Evolutionary conservation across 2,329 filamentous ascomycete genomes (phyloP), one percentile per base, ranked within the genome.

Genomic region (Pseudogymnoascus sp.): DNA sequence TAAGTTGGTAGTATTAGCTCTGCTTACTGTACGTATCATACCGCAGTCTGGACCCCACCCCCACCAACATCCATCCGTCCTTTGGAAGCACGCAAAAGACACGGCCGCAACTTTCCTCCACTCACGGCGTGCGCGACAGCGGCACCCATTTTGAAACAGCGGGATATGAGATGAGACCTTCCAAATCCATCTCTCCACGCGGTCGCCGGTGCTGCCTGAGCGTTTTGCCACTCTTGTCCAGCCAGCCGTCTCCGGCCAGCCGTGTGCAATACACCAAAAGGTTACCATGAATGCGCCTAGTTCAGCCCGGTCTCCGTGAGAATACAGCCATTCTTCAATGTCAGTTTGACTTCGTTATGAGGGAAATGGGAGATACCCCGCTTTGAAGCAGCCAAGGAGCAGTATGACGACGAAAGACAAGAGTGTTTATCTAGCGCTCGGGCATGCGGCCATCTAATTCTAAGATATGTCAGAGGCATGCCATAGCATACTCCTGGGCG

Each of bases 81-180:
- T 33, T 33, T 33, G 50, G 26, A 57, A 57, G n/a, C n/a, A 33
- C 28, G 17, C 50, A 57, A 13, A 13, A 19, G 9, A 13, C 26
- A 13, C 26, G 50, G 28, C 50, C 50, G 28, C 50, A 50, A 33
- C 50, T 57, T 57, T 57, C 50, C 50, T 57, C 50, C 50, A 57
- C 50, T 57, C 50, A 57, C 28, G 50, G 50, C 50, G 28, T 57
- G 50, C 50, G 50, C 26, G 50, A 53, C 23, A 53, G 26, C 47
- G 50, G 28, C n/a, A 33, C n/a, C n/a, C 10, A 33, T 57, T 33
- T 57, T 57, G 28, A 57, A 57, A 57, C 50, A 19, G 50, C 50
- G n/a, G 50, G n/a, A 40, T 40, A 40, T 40, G 33, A 28, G 8
- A 26, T 53, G n/a, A 19, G n/a, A 57, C 50, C 50, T 57, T 57